Evolutionary conservation across 2,329 filamentous ascomycete genomes (phyloP), one percentile per base, ranked within the genome.

Genomic region (Calycina herbarum): DNA sequence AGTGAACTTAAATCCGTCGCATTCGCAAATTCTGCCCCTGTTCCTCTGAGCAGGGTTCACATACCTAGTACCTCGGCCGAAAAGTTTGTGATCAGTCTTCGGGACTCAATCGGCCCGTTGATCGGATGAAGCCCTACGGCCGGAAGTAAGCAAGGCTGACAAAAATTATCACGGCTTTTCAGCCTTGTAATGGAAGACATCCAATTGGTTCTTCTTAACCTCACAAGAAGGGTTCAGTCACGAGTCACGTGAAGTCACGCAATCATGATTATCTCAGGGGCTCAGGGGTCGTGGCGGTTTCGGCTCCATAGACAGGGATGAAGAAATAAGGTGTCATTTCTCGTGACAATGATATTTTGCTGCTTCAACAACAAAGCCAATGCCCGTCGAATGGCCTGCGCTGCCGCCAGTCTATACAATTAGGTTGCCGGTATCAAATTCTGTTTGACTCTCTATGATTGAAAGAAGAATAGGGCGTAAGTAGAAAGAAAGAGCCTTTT

Each of bases 231-330:
- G 20, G 8, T 11, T 27, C 10, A 8, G 3, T 54, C 48, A 54
- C 48, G 48, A 8, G 3, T 54, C 48, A 54, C 48, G 48, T 54
- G 48, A 11, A 27, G 48, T 54, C 48, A 54, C 48, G 48, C 48
- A 54, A 54, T 54, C 48, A 54, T 15, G 48, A 54, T 54, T 54
- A 27, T 54, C 48, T 54, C 48, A 54, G 48, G 48, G 48, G 48
- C 48, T 54, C 48, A 54, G 48, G 48, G 48, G 48, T 54, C 20
- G 42, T 24, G 45, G 45, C 48, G 48, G 10, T 54, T 11, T 54
- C 48, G 48, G n/a, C 48, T 54, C 48, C 20, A 54, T 3, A 24
- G 48, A 54, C 48, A 54, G 48, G 48, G 48, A 54, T 54, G 48
- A 5, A 11, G 20, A 24, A 40, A 24, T 24, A 54, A 54, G 48